Evolutionary conservation across 1,139 yeast genomes (phyloP).

Genomic region (Candida sanyaensis): DNA sequence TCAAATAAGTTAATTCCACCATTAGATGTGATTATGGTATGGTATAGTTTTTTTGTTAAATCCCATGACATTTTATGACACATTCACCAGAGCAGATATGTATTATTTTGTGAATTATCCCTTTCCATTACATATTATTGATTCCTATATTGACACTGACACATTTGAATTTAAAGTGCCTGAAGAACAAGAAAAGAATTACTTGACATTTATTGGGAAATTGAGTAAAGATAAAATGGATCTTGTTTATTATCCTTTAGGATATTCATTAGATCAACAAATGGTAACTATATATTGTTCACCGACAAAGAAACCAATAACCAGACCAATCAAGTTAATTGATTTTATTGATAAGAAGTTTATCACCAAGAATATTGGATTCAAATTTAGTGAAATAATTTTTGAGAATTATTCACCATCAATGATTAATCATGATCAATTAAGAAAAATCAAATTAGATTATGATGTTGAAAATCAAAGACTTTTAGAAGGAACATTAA

Average conservation of each 20-base stretch:
- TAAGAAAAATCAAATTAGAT: conserved; percentile 27
- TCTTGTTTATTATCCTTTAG: conserved; percentile 1
- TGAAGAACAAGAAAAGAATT: background rate
- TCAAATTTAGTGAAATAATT: background rate
- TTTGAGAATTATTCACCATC: conserved; percentile 9
- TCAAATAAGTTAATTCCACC: conserved; percentile 23
- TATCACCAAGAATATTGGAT: background rate
- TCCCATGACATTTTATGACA: conserved; percentile 27
- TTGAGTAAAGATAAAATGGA: conserved; percentile 6
- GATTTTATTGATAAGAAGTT: conserved; percentile 24
- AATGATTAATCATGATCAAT: conserved; percentile 19
- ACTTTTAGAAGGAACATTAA: conserved; percentile 16
- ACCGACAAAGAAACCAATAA: conserved; percentile 15
- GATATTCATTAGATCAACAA: conserved; percentile 4
- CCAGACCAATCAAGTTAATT: conserved; percentile 17
- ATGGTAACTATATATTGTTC: conserved; percentile 20
- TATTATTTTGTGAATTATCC: conserved; percentile 23
- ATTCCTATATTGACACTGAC: conserved; percentile 21
- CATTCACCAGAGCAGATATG: conserved; percentile 25
- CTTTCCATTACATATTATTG: conserved; percentile 26
- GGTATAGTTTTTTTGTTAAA: conserved; percentile 33
- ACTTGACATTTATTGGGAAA: background rate
- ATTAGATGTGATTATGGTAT: conserved; percentile 39
- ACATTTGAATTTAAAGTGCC: conserved; percentile 22
- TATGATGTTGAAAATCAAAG: conserved; percentile 9